Percentiles rank a stretch among this genome's conserved stretches.
Conservation (phyloP, 2,329 filamentous ascomycete species). For the Colletotrichum plurivorum region DNA sequence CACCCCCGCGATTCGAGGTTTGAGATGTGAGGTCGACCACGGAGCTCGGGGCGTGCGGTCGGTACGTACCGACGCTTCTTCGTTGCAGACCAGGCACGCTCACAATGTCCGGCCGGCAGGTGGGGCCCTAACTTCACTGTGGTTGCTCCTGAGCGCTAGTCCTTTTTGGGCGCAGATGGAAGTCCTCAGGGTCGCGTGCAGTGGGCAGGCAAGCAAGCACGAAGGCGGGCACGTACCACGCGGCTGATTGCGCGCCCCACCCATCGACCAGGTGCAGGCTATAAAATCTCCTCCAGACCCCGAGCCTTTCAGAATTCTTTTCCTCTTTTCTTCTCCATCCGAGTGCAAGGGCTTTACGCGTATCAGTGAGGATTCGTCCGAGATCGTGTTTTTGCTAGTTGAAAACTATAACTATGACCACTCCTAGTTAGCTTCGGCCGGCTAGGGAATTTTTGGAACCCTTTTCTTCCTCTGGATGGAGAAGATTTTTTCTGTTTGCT, state of each 20-base stretch:
- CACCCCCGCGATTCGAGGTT: conserved; percentile 29
- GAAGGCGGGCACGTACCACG: conserved; percentile 16
- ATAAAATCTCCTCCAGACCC: conserved; percentile 33
- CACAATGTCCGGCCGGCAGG: conserved; percentile 6
- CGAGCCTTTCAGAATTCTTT: conserved; percentile 41
- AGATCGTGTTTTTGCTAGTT: conserved; percentile 92
- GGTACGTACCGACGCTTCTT: conserved; percentile 28
- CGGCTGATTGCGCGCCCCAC: conserved; percentile 27
- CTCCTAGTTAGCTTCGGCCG: conserved; percentile 78
- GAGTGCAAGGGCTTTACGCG: conserved; percentile 84
- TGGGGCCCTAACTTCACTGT: neutral
- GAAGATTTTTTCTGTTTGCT: conserved; percentile 49
- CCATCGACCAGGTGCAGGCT: neutral
- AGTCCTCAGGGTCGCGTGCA: neutral
- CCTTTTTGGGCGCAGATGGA: neutral
- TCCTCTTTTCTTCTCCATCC: conserved; percentile 66
- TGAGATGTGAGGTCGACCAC: conserved; percentile 33
- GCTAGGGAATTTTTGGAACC: conserved; percentile 85
- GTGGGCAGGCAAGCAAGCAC: too few relatives aligned
- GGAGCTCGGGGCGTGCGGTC: conserved; percentile 31
- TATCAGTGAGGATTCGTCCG: conserved; percentile 91
- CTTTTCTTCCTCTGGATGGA: conserved; percentile 51
- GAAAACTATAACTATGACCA: conserved; percentile 86
- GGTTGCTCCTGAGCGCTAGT: neutral
- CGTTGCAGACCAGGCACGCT: neutral